phyloP scores from a whole-genome alignment of 139 green algal species.

The Chlamydomonas schloesseri region DNA sequence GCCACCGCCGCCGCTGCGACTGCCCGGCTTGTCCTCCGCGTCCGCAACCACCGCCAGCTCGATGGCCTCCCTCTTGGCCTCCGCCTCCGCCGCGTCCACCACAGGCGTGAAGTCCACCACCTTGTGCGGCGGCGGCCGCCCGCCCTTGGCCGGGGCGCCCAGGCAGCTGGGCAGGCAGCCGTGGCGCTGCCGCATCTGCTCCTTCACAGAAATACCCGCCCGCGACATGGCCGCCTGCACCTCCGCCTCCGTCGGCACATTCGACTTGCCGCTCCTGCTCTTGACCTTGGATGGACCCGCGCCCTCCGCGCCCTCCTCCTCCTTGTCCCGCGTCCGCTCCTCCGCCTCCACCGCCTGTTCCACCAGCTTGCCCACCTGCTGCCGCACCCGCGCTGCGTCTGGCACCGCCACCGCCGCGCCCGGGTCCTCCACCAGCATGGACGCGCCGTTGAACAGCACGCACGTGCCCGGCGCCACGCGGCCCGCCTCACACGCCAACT shows the following conservation, averaged over 20 bases:
- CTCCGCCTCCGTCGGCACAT: too few relatives aligned
- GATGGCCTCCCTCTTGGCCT: too few relatives aligned
- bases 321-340: too few relatives aligned
- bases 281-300: background rate
- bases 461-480: slow-evolving; percentile 47
- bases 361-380: background rate
- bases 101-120: too few relatives aligned
- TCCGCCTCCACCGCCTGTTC: background rate
- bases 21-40: background rate
- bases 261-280: too few relatives aligned
- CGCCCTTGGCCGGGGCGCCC: too few relatives aligned
- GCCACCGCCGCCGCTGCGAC: background rate
- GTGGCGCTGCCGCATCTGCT: too few relatives aligned
- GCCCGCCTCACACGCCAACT: slow-evolving; percentile 64
- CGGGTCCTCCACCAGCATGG: slow-evolving; percentile 62
- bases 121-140: too few relatives aligned
- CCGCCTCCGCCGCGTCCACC: too few relatives aligned
- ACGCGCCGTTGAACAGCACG: slow-evolving; percentile 76
- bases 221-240: too few relatives aligned
- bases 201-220: too few relatives aligned
- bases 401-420: slow-evolving; percentile 8
- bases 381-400: background rate
- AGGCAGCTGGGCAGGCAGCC: too few relatives aligned
- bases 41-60: background rate
- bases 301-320: background rate